These are phyloP conservation scores for Fraxinus latifolia DNA, from an alignment of 305 asterid species.

Conservation along the genomic window DNA sequence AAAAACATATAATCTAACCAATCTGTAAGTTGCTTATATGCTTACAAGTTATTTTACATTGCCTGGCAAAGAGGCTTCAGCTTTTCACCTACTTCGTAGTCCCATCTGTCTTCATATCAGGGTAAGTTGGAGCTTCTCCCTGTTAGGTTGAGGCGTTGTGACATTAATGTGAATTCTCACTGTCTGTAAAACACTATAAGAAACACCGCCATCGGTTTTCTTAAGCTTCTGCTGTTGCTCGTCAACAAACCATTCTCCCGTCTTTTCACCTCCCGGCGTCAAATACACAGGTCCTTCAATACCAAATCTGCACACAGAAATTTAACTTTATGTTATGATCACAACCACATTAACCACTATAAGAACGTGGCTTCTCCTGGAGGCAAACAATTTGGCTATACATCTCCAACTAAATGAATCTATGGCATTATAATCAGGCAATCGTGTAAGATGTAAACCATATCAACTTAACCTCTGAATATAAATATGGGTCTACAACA, in stretches of 20 bases:
- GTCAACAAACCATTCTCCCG: constrained; percentile 75
- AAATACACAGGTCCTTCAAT: constrained; percentile 93
- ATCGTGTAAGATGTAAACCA: neutral
- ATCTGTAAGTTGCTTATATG: neutral
- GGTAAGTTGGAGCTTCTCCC: constrained; percentile 86
- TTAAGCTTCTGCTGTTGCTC: constrained; percentile 78
- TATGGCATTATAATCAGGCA: neutral
- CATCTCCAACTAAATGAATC: neutral
- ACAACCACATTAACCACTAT: neutral
- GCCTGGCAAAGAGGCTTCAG: neutral
- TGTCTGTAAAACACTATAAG: constrained; percentile 75
- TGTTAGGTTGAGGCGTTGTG: constrained; percentile 86
- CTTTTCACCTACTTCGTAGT: neutral
- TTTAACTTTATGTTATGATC: neutral
- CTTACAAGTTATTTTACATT: neutral
- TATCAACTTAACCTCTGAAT: neutral
- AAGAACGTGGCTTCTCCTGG: neutral
- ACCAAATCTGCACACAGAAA: constrained; percentile 58
- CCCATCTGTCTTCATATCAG: constrained; percentile 33
- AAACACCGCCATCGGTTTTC: constrained; percentile 46
- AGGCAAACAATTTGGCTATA: neutral
- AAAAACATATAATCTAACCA: neutral
- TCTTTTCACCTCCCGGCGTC: constrained; percentile 53
- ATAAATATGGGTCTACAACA: neutral
- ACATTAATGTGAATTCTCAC: constrained; percentile 88